Evolutionary conservation across 176 grass and related monocot species (phyloP).

Genomic region (Triticum monococcum): DNA sequence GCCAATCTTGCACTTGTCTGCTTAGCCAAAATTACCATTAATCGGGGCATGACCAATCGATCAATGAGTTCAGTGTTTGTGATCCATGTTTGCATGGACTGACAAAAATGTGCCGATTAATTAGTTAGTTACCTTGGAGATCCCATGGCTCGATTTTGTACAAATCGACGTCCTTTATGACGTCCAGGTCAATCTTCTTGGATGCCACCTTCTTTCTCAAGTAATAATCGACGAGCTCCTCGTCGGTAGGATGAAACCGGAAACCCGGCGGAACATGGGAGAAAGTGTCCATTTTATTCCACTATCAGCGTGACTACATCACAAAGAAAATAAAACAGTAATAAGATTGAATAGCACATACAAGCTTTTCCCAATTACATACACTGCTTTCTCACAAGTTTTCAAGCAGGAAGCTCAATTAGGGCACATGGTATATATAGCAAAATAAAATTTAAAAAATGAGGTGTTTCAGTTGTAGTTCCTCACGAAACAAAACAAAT

Average conservation of each 20-base stretch:
- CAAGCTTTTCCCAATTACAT: background rate
- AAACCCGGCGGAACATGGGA: slow-evolving; percentile 88
- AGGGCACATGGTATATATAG: background rate
- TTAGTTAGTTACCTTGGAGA: slow-evolving; percentile 59
- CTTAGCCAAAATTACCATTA: background rate
- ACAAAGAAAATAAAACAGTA: background rate
- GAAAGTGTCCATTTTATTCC: slow-evolving; percentile 58
- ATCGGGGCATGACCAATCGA: background rate
- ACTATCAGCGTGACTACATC: background rate
- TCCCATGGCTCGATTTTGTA: slow-evolving; percentile 99
- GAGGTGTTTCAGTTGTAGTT: background rate
- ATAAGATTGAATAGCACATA: background rate
- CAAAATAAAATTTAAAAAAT: too few relatives aligned
- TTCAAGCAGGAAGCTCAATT: background rate
- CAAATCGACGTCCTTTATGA: slow-evolving; percentile 90
- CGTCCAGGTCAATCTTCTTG: slow-evolving; percentile 85
- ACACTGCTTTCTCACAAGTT: background rate
- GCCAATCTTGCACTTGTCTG: slow-evolving; percentile 88
- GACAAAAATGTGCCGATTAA: background rate
- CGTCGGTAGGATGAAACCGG: slow-evolving; percentile 93
- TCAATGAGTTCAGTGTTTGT: background rate
- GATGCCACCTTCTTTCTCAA: slow-evolving; percentile 91
- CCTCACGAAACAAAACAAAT: background rate
- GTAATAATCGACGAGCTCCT: slow-evolving; percentile 98
- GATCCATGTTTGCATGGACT: background rate